Base-by-base conservation (phyloP, 441 rosid genomes). In the Eutrema salsugineum region DNA sequence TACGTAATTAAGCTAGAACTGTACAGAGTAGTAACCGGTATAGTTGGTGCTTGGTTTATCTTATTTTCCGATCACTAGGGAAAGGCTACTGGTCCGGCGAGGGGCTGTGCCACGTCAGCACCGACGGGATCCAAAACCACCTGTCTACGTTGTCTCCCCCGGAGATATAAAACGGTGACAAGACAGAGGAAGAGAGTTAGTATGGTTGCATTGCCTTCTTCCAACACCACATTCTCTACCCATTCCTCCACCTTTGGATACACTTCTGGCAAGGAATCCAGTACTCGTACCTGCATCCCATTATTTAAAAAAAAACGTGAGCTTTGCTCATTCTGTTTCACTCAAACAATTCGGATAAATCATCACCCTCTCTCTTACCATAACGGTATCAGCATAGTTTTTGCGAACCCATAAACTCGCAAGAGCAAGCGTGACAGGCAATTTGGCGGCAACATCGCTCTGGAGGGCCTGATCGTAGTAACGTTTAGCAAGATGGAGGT, bases 161-260 rank as follows among this genome's bases (percentile, higher is more conserved):
- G 92, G 63, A 91, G 86, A 63, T 93, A 87, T 27, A 89, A 73
- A 38, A 89, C 96, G 0, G 98, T 83, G 1, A 91, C 83, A 16
- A 93, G 88, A 81, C 96, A 93, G 28, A 79, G 84, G 63, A 86
- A 78, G 9, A 91, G 90, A 43, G 97, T 80, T 30, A 88, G 78
- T 73, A 92, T 90, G 19, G 94, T 88, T 19, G 93, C 98, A 43
- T 90, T 92, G 44, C 98, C 90, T 87, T 92, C 98, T 82, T 92
- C 98, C 86, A 88, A 50, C 68, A 87, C 67, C 69, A 90, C 87
- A 53, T 83, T 85, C 75, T 92, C 93, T 70, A 90, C 86, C 98
- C 98, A 92, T 5, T 71, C 87, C 81, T 90, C 89, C 43, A 92
- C 83, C 70, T 80, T 92, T 19, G 96, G 94, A 76, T 86, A 92